These are phyloP conservation scores for Rhynchospora pubera DNA, from an alignment of 176 grass and related monocot species.

Conservation along the genomic window DNA sequence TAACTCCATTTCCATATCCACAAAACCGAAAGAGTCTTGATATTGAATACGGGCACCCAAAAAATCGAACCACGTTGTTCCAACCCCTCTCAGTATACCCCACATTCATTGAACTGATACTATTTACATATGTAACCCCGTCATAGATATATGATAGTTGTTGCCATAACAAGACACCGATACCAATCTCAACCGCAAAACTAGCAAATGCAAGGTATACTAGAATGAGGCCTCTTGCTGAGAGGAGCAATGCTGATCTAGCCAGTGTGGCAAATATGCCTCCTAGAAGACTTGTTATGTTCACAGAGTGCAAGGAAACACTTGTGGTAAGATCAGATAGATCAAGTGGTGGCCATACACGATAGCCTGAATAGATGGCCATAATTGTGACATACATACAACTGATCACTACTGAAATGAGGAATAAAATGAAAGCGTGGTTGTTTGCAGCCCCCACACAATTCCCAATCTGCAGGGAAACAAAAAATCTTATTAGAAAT, in stretches of 20 bases:
- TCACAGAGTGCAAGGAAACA: conserved; percentile 23
- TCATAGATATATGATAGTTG: conserved; percentile 87
- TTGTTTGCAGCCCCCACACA: conserved; percentile 89
- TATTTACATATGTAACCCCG: conserved; percentile 75
- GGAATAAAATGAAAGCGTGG: conserved; percentile 68
- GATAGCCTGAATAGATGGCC: conserved; percentile 64
- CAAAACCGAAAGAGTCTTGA: conserved; percentile 44
- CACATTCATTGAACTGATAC: conserved; percentile 41
- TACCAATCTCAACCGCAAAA: conserved; percentile 77
- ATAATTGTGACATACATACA: conserved; percentile 61
- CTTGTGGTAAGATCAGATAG: conserved; percentile 33
- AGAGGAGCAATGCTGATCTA: conserved; percentile 61
- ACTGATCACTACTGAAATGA: conserved; percentile 70
- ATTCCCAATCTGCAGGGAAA: conserved; percentile 78
- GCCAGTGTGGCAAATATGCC: conserved; percentile 42
- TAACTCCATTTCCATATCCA: conserved; percentile 40
- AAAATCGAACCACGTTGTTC: conserved; percentile 75
- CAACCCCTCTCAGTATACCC: conserved; percentile 54
- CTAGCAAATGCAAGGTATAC: conserved; percentile 85
- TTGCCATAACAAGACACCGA: conserved; percentile 69
- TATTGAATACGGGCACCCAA: conserved; percentile 59
- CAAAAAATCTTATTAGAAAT: conserved; percentile 15
- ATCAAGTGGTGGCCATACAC: conserved; percentile 58
- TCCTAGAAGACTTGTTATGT: conserved; percentile 30
- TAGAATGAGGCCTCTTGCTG: conserved; percentile 77